Evolutionary conservation across 805 yeast genomes (phyloP).

Genomic region (Sugiyamaella mastotermitis): DNA sequence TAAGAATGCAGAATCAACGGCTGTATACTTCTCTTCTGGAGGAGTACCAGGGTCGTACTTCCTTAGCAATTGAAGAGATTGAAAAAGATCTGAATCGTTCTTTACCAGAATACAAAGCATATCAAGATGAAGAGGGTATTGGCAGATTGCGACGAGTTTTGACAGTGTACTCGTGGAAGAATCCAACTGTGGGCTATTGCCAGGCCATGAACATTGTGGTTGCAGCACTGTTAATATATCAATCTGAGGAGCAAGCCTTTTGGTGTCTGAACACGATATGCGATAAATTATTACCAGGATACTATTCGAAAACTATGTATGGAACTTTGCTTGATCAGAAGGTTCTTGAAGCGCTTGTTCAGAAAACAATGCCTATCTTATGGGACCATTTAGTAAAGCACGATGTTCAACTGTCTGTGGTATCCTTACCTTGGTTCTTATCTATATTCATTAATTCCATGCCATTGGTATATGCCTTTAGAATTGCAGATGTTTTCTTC

Average conservation of each 20-base stretch:
- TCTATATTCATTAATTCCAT: conserved; percentile 84
- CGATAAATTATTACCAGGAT: conserved; percentile 86
- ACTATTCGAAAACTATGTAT: conserved; percentile 95
- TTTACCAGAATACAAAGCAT: conserved; percentile 92
- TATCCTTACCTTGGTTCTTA: conserved; percentile 93
- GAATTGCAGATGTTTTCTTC: conserved; percentile 86
- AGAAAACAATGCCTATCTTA: conserved; percentile 80
- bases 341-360: conserved; percentile 86
- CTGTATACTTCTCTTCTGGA: conserved; percentile 54
- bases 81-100: conserved; percentile 94
- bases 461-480: conserved; percentile 90
- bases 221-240: conserved; percentile 47
- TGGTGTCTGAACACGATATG: conserved; percentile 83
- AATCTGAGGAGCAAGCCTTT: conserved; percentile 96
- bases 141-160: conserved; percentile 77
- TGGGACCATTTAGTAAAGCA: conserved; percentile 73
- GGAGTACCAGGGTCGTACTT: conserved; percentile 55
- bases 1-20: conserved; percentile 55
- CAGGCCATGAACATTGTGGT: conserved; percentile 92
- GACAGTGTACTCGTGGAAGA: conserved; percentile 93
- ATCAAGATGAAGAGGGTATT: conserved; percentile 82
- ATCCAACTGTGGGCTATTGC: conserved; percentile 96
- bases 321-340: conserved; percentile 92
- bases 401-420: conserved; percentile 89
- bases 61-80: conserved; percentile 91